phyloP scores from a whole-genome alignment of 164 flowering plant species.

The Hamamelis virginiana region DNA sequence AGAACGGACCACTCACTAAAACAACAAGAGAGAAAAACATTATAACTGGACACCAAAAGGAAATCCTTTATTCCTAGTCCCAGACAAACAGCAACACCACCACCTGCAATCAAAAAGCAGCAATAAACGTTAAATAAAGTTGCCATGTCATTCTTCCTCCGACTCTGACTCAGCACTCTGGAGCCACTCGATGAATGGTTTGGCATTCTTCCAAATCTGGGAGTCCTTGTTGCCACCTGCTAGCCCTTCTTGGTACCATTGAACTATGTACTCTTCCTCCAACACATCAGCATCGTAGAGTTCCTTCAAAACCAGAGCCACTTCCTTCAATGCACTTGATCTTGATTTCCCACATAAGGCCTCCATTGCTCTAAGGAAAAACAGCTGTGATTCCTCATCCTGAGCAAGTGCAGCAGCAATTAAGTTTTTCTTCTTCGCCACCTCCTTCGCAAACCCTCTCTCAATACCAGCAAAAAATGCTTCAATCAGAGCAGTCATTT shows the following conservation, averaged over 20 bases:
- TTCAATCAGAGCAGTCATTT: slow-evolving; percentile 47
- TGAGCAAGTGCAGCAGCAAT: slow-evolving; percentile 39
- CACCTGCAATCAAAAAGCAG: background rate
- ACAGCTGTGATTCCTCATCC: slow-evolving; percentile 47
- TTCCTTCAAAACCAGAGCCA: slow-evolving; percentile 54
- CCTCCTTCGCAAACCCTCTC: slow-evolving; percentile 67
- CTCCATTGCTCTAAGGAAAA: slow-evolving; percentile 50
- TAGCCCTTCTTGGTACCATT: slow-evolving; percentile 58
- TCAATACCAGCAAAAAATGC: slow-evolving; percentile 57
- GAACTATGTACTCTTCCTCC: slow-evolving; percentile 56
- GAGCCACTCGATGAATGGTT: slow-evolving; percentile 79
- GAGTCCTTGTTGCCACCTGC: slow-evolving; percentile 42
- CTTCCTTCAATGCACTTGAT: slow-evolving; percentile 57
- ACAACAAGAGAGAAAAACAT: no score
- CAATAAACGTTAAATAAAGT: no score
- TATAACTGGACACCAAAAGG: no score
- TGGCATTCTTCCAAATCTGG: slow-evolving; percentile 56
- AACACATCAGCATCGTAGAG: slow-evolving; percentile 64
- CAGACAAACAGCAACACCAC: slow-evolving; percentile 15
- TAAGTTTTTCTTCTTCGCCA: slow-evolving; percentile 50
- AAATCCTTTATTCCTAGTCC: background rate
- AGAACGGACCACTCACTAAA: no score
- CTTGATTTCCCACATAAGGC: slow-evolving; percentile 45
- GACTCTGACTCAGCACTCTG: slow-evolving; percentile 77
- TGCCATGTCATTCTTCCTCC: slow-evolving; percentile 47